A percentile compares a stretch with the other conserved stretches of the same genome.
Evolutionary conservation across 2,329 filamentous ascomycete genomes (phyloP).

Genomic region (Alternaria arbusti): DNA sequence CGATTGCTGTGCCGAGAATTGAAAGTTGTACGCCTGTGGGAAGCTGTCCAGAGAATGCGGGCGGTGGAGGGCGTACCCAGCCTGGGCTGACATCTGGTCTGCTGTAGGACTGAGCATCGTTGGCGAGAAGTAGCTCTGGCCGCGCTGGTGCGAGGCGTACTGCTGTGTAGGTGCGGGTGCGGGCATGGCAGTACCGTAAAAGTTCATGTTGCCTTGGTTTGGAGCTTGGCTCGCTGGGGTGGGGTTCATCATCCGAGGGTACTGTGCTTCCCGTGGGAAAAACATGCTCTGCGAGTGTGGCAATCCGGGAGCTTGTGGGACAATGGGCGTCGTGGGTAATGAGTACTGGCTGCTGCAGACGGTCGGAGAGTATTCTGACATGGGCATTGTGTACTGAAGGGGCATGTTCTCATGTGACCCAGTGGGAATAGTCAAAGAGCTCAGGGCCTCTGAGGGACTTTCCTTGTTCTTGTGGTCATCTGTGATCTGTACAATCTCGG

Average conservation of each 20-base stretch:
- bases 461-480: slow-evolving; percentile 86
- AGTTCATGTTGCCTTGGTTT: slow-evolving; percentile 17
- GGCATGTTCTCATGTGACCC: slow-evolving; percentile 18
- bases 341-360: slow-evolving; percentile 32
- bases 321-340: slow-evolving; percentile 36
- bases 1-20: slow-evolving; percentile 20
- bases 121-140: slow-evolving; percentile 27
- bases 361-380: slow-evolving; percentile 31
- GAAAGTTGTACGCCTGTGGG: slow-evolving; percentile 26
- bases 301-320: slow-evolving; percentile 26
- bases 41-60: slow-evolving; percentile 36
- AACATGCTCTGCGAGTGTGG: slow-evolving; percentile 27
- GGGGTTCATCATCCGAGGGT: slow-evolving; percentile 17
- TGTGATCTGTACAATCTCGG: slow-evolving; percentile 88
- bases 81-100: slow-evolving; percentile 19
- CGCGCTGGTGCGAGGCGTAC: slow-evolving; percentile 26
- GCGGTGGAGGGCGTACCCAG: slow-evolving; percentile 29
- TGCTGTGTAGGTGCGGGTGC: slow-evolving; percentile 13
- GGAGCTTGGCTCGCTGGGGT: slow-evolving; percentile 12
- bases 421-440: slow-evolving; percentile 26
- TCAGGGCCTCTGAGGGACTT: slow-evolving; percentile 26
- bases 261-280: slow-evolving; percentile 23
- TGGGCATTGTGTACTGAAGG: slow-evolving; percentile 21
- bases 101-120: slow-evolving; percentile 32
- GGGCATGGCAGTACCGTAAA: slow-evolving; percentile 14